These are phyloP conservation scores for Chloromonas sp. DNA, from an alignment of 163 green algal genomes.

Conservation along the genomic window DNA sequence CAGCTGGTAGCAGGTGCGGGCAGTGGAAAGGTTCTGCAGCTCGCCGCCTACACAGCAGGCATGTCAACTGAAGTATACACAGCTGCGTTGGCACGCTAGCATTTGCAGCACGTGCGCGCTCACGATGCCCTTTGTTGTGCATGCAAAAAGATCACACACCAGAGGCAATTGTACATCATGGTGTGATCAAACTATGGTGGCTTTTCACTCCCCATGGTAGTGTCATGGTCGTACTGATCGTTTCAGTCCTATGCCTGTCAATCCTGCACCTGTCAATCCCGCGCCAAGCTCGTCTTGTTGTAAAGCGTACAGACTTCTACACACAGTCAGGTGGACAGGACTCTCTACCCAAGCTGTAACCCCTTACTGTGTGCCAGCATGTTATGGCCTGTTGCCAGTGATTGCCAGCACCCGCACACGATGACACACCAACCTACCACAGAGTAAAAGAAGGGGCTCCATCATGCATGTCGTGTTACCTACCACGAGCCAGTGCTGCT, in stretches of 20 bases:
- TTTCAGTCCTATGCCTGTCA: too few relatives aligned
- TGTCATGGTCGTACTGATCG: too few relatives aligned
- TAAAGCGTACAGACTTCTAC: background rate
- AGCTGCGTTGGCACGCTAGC: background rate
- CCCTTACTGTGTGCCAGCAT: background rate
- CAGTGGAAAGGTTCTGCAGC: background rate
- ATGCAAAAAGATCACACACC: background rate
- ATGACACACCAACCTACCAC: background rate
- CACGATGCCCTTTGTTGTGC: background rate
- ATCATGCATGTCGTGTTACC: background rate
- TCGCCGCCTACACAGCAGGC: background rate
- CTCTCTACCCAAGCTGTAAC: background rate
- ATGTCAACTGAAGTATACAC: background rate
- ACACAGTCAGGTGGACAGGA: background rate
- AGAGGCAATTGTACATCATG: too few relatives aligned
- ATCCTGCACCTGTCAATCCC: too few relatives aligned
- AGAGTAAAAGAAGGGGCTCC: background rate
- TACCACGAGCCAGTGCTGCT: background rate
- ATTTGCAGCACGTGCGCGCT: background rate
- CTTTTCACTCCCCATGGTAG: too few relatives aligned
- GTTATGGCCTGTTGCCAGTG: background rate
- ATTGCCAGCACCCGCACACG: background rate
- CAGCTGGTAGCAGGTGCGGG: background rate
- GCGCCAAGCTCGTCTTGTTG: too few relatives aligned
- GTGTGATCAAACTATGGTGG: too few relatives aligned